phyloP scores from a whole-genome alignment of 805 yeast species.

The Sporopachydermia lactativora region DNA sequence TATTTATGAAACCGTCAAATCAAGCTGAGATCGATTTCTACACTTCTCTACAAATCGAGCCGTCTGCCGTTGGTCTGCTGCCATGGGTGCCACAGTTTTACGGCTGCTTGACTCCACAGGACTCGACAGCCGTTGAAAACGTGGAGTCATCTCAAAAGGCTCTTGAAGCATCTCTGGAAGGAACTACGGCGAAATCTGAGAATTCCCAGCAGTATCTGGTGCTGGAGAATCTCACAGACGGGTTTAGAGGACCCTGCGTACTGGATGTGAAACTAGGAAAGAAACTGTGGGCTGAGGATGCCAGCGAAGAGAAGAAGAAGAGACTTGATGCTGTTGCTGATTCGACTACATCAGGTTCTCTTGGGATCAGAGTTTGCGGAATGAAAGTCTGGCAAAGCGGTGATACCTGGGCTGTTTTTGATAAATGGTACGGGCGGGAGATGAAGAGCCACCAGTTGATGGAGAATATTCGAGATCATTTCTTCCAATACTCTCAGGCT shows the following conservation, averaged over 20 bases:
- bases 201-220: slow-evolving; percentile 45
- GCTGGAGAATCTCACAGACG: slow-evolving; percentile 52
- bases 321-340: slow-evolving; percentile 52
- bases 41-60: slow-evolving; percentile 27
- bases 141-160: background rate
- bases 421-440: slow-evolving; percentile 60
- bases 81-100: slow-evolving; percentile 3
- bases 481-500: slow-evolving; percentile 22
- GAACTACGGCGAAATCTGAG: slow-evolving; percentile 6
- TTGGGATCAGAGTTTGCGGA: slow-evolving; percentile 76
- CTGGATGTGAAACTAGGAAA: slow-evolving; percentile 78
- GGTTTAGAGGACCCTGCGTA: slow-evolving; percentile 52
- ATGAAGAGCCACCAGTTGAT: slow-evolving; percentile 29
- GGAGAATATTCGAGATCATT: slow-evolving; percentile 31
- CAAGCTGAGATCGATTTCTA: slow-evolving; percentile 70
- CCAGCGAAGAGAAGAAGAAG: slow-evolving; percentile 42
- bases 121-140: background rate
- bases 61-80: slow-evolving; percentile 17
- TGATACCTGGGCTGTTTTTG: slow-evolving; percentile 34
- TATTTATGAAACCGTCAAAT: slow-evolving; percentile 59
- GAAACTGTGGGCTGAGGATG: slow-evolving; percentile 43
- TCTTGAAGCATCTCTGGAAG: slow-evolving; percentile 3
- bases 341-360: slow-evolving; percentile 67
- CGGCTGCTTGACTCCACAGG: background rate
- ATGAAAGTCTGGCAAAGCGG: slow-evolving; percentile 42